These are phyloP conservation scores for Candida methanosorbosa DNA, from an alignment of 805 yeast species.

Conservation along the genomic window DNA sequence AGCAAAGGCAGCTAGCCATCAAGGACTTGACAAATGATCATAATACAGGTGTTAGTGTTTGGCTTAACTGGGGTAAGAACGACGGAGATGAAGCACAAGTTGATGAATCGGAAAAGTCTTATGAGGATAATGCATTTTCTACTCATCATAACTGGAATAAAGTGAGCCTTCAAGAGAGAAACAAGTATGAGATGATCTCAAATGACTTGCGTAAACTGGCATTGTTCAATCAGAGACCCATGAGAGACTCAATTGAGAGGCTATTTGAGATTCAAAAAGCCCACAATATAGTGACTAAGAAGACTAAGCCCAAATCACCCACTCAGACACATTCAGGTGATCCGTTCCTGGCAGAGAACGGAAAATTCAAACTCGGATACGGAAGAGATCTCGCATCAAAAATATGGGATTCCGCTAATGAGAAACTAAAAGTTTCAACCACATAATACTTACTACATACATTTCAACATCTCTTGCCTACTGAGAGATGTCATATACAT, in stretches of 20 bases:
- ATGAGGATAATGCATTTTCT: slow-evolving; percentile 1
- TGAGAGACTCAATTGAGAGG: slow-evolving; percentile 10
- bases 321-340: neutral
- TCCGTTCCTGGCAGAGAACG: neutral
- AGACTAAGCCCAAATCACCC: too few species aligned
- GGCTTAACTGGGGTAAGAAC: slow-evolving; percentile 6
- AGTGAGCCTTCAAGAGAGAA: slow-evolving; percentile 17
- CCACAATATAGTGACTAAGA: neutral
- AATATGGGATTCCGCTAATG: too few species aligned
- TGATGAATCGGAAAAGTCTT: slow-evolving; percentile 1
- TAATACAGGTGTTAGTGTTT: slow-evolving; percentile 11
- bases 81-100: neutral
- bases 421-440: too few species aligned
- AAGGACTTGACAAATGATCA: slow-evolving; percentile 10
- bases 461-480: too few species aligned
- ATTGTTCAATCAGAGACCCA: slow-evolving; percentile 17
- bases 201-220: slow-evolving; percentile 20
- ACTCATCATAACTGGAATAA: slow-evolving; percentile 10
- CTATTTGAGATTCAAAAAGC: neutral
- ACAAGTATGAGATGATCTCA: slow-evolving; percentile 19
- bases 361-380: neutral
- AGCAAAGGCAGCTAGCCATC: slow-evolving; percentile 18
- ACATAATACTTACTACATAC: too few species aligned
- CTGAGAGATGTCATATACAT: too few species aligned
- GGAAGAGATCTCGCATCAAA: neutral